Evolutionary conservation across 2,329 filamentous ascomycete genomes (phyloP), one percentile per base, ranked within the genome.

Genomic region (Sporothrix mexicana): DNA sequence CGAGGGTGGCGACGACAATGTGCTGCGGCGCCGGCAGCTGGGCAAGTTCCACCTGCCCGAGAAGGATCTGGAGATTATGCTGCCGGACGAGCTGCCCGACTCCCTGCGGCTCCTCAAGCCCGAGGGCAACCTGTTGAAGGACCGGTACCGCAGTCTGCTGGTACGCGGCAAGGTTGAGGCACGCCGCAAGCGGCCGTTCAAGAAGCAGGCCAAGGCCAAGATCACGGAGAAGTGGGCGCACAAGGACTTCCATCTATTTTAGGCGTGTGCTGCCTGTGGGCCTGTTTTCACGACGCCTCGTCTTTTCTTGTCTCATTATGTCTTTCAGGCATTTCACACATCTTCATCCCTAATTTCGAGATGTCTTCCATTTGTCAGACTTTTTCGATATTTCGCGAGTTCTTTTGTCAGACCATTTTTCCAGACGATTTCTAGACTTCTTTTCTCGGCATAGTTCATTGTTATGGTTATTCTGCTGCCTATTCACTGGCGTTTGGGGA

Each of bases 141-240:
- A 99, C 79, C 88, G 96, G 69, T 98, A 97, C 85, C 87, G 96
- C 75, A 98, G 89, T 80, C 86, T 98, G 83, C 85, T 98, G 75
- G 88, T 98, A 47, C 90, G 94, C 75, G 96, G 96, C 74, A 97
- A 96, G 83, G 83, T 99, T 74, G 96, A 99, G 85, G 88, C 89
- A 68, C 88, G 96, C 77, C 91, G 91, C 80, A 91, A 91, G 70
- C 88, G 95, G 73, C 88, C 91, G 7, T 95, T 96, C 83, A 88
- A 88, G 78, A 97, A 93, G 87, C 93, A 96, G 85, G 88, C 89
- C 75, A 95, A 91, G 86, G 90, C 85, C 77, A 93, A 93, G 81
- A 83, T 90, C 69, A 97, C 94, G 7, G 96, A 98, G 88, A 99
- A 98, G 84, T 99, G 96, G 96, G 90, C 91, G 61, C 93, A 97